Evolutionary conservation across 225 moss, liverwort and hornwort species (phyloP).

Genomic region (Polytrichum commune): DNA sequence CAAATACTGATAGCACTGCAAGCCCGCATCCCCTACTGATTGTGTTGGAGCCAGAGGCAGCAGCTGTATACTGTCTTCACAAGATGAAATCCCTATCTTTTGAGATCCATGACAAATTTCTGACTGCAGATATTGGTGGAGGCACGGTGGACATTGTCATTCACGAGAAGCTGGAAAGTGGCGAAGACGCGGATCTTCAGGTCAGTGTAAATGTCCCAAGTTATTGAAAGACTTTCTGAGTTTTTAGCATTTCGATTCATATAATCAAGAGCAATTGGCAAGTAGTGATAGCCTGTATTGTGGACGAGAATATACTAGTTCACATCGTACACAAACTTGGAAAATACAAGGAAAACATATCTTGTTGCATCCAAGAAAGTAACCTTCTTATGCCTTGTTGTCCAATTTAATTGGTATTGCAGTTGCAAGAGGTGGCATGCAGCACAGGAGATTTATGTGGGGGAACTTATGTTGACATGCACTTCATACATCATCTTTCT

Average conservation of each 20-base stretch:
- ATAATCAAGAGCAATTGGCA: too few relatives aligned
- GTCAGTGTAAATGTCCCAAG: not conserved
- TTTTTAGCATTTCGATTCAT: not conserved
- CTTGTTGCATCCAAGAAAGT: too few relatives aligned
- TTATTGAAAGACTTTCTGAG: not conserved
- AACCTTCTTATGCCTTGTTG: too few relatives aligned
- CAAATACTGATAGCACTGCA: not conserved
- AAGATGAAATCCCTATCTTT: not conserved
- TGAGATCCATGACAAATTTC: slow-evolving; percentile 1
- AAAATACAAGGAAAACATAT: too few relatives aligned
- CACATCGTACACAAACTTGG: too few relatives aligned
- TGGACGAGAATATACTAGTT: too few relatives aligned
- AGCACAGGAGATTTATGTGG: slow-evolving; percentile 30
- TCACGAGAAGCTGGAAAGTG: slow-evolving; percentile 4
- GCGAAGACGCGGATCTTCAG: not conserved
- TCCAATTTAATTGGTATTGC: not conserved
- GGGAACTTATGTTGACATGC: slow-evolving; percentile 11
- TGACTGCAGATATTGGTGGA: slow-evolving; percentile 10
- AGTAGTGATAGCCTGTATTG: too few relatives aligned
- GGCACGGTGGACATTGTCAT: slow-evolving; percentile 12
- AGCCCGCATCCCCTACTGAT: not conserved
- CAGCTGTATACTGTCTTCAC: not conserved
- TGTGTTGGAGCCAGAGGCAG: slow-evolving; percentile 13
- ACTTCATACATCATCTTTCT: not conserved
- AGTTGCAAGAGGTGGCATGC: slow-evolving; percentile 9